Conservation (phyloP, 345 rosid species). For the Euphorbia peplus region DNA sequence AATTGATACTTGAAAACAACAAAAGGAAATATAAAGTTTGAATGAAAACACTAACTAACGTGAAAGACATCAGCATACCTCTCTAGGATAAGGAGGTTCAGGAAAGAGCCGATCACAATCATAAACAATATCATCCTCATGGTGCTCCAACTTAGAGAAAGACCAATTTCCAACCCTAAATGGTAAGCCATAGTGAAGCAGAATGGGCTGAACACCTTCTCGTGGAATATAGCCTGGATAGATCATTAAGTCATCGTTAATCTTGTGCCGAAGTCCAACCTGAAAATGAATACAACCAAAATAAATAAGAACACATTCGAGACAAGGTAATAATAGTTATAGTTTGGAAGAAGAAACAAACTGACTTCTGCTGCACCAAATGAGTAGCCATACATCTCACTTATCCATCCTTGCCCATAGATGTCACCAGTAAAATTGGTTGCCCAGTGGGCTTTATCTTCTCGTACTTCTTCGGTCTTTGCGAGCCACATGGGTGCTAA, state of each 20-base stretch:
- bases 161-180: slow-evolving; percentile 92
- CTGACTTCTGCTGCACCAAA: slow-evolving; percentile 97
- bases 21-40: neutral
- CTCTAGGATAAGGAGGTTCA: slow-evolving; percentile 96
- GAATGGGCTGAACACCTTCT: slow-evolving; percentile 80
- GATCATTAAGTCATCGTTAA: slow-evolving; percentile 82
- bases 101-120: slow-evolving; percentile 83
- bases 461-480: slow-evolving; percentile 95
- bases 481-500: slow-evolving; percentile 95
- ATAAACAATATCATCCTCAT: slow-evolving; percentile 85
- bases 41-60: neutral
- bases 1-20: neutral
- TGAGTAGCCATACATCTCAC: slow-evolving; percentile 99
- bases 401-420: slow-evolving; percentile 93
- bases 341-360: slow-evolving; percentile 6
- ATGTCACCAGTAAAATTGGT: slow-evolving; percentile 98
- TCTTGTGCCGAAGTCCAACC: slow-evolving; percentile 96
- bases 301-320: neutral
- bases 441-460: slow-evolving; percentile 85
- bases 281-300: slow-evolving; percentile 29
- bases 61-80: slow-evolving; percentile 43
- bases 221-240: slow-evolving; percentile 93
- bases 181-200: slow-evolving; percentile 90
- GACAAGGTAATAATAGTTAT: neutral
- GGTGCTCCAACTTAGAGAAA: slow-evolving; percentile 83